phyloP scores from a whole-genome alignment of 768 basidiomycete genomes.

The Hericium erinaceus region DNA sequence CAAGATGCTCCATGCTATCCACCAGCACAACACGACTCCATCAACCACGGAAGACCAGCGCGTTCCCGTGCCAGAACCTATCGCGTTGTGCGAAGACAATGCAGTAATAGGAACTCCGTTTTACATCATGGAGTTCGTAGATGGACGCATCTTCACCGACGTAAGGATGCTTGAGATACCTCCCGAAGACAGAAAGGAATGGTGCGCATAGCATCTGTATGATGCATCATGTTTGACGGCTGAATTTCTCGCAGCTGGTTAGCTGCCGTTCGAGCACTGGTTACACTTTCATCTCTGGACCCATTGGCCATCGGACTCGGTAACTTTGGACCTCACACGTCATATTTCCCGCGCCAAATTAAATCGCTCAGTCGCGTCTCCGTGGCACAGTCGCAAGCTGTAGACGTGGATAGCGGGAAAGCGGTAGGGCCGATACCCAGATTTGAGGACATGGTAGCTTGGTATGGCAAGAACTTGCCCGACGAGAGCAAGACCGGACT shows the following conservation, averaged over 20 bases:
- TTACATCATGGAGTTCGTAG: slow-evolving; percentile 94
- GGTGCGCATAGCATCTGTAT: slow-evolving; percentile 34
- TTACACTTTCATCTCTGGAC: slow-evolving; percentile 52
- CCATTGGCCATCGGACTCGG: slow-evolving; percentile 60
- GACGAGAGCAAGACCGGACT: slow-evolving; percentile 66
- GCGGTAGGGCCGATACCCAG: slow-evolving; percentile 64
- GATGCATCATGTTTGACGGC: background rate
- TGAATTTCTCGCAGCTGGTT: slow-evolving; percentile 52
- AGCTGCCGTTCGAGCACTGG: slow-evolving; percentile 63
- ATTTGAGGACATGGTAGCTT: slow-evolving; percentile 61
- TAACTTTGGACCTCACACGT: slow-evolving; percentile 60
- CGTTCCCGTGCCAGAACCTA: slow-evolving; percentile 82
- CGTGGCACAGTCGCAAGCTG: slow-evolving; percentile 58
- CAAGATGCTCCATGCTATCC: slow-evolving; percentile 66
- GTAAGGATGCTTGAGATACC: slow-evolving; percentile 62
- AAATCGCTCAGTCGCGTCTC: slow-evolving; percentile 81
- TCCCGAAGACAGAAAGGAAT: slow-evolving; percentile 54
- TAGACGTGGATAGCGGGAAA: slow-evolving; percentile 54
- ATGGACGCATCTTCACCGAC: slow-evolving; percentile 92
- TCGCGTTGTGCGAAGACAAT: slow-evolving; percentile 72
- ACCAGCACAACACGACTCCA: slow-evolving; percentile 55
- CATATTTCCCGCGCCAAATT: slow-evolving; percentile 92
- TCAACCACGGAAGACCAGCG: slow-evolving; percentile 38
- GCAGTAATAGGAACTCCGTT: slow-evolving; percentile 80
- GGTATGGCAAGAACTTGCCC: slow-evolving; percentile 70